phyloP scores from a whole-genome alignment of 495 filamentous ascomycete genomes.

The Penicillium arizonense region DNA sequence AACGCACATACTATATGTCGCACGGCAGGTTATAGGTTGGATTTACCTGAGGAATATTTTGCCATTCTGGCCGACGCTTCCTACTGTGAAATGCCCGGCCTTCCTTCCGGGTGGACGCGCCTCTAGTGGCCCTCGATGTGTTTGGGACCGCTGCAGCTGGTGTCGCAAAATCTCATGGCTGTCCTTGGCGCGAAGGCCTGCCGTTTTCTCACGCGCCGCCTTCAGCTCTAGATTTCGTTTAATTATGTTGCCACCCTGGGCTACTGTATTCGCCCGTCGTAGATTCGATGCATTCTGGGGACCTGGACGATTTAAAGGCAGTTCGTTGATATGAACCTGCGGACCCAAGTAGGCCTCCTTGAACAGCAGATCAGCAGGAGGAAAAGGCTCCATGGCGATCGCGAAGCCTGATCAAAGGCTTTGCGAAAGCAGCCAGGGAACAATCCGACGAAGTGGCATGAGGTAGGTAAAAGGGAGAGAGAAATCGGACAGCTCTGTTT shows the following conservation, averaged over 20 bases:
- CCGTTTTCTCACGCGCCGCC: slow-evolving; percentile 30
- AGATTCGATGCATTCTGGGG: slow-evolving; percentile 26
- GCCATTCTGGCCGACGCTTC: slow-evolving; percentile 91
- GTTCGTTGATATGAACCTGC: slow-evolving; percentile 20
- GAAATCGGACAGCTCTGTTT: slow-evolving; percentile 19
- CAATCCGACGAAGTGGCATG: not conserved
- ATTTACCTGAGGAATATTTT: slow-evolving; percentile 88
- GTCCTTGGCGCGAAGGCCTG: slow-evolving; percentile 41
- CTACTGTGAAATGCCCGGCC: slow-evolving; percentile 86
- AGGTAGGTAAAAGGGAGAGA: not conserved
- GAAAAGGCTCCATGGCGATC: slow-evolving; percentile 24
- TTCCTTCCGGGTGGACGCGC: slow-evolving; percentile 37
- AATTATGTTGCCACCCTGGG: slow-evolving; percentile 32
- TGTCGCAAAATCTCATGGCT: slow-evolving; percentile 49
- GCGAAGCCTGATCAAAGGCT: not conserved
- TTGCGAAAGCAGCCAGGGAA: not conserved
- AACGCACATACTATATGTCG: slow-evolving; percentile 12
- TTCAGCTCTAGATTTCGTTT: slow-evolving; percentile 33
- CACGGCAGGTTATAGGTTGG: slow-evolving; percentile 17
- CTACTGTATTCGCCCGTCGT: slow-evolving; percentile 45
- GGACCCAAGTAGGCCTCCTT: slow-evolving; percentile 15
- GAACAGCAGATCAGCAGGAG: slow-evolving; percentile 13
- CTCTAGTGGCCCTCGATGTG: slow-evolving; percentile 30
- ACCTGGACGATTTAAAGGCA: slow-evolving; percentile 16
- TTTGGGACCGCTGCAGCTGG: slow-evolving; percentile 38